phyloP scores from a whole-genome alignment of 257 asterid species.

The Eucommia ulmoides region DNA sequence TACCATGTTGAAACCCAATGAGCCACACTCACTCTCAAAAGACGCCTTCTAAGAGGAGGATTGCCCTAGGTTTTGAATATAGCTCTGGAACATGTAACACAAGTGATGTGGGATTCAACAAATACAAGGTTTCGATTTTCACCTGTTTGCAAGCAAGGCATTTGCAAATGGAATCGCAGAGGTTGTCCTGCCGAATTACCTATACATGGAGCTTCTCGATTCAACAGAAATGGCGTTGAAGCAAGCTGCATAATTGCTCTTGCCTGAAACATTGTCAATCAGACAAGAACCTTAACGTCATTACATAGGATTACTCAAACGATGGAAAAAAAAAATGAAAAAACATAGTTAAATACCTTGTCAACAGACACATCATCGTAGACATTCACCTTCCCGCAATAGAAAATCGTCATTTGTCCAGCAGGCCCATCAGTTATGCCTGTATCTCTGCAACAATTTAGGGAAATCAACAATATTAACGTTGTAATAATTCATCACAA shows the following conservation, averaged over 20 bases:
- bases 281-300: slow-evolving; percentile 6
- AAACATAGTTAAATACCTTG: slow-evolving; percentile 41
- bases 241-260: slow-evolving; percentile 70
- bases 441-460: slow-evolving; percentile 27
- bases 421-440: slow-evolving; percentile 28
- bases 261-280: slow-evolving; percentile 37
- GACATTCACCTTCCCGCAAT: slow-evolving; percentile 82
- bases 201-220: slow-evolving; percentile 46
- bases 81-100: neutral
- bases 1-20: neutral
- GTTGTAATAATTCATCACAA: too few relatives aligned
- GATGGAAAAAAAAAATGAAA: slow-evolving; percentile 4
- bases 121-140: slow-evolving; percentile 2
- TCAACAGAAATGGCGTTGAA: slow-evolving; percentile 54
- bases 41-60: neutral
- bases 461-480: too few relatives aligned
- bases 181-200: slow-evolving; percentile 33
- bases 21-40: neutral
- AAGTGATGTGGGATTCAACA: neutral
- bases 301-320: neutral
- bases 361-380: slow-evolving; percentile 74
- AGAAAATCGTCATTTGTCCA: slow-evolving; percentile 92
- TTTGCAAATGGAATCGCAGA: slow-evolving; percentile 34
- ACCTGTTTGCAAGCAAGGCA: slow-evolving; percentile 66
- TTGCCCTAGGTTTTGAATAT: neutral